A percentile compares a stretch with the other conserved stretches of the same genome.
Evolutionary conservation across 2,329 filamentous ascomycete genomes (phyloP).

Genomic region (Eurotiales sp.): DNA sequence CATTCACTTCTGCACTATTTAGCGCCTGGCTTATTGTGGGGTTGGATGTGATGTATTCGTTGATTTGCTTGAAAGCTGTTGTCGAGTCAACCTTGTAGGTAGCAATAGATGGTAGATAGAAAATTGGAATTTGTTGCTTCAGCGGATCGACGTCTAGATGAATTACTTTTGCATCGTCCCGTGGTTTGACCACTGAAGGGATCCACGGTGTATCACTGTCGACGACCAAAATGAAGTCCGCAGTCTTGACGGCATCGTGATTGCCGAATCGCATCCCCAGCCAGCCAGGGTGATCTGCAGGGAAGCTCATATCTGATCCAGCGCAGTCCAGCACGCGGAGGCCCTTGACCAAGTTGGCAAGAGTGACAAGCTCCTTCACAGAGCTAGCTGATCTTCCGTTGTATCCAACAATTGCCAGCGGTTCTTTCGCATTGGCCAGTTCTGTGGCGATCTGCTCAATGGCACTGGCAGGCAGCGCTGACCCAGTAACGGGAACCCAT

Average conservation of each 20-base stretch:
- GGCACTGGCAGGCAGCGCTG: conserved; percentile 53
- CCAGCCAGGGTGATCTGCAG: conserved; percentile 51
- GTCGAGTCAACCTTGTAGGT: conserved; percentile 65
- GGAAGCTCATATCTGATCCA: conserved; percentile 52
- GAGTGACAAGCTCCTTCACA: conserved; percentile 42
- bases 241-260: conserved; percentile 68
- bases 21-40: conserved; percentile 43
- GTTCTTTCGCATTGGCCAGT: conserved; percentile 45
- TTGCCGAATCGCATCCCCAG: conserved; percentile 69
- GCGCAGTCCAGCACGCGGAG: conserved; percentile 51
- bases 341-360: conserved; percentile 47
- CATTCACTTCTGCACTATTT: conserved; percentile 35
- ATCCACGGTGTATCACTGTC: conserved; percentile 96
- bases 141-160: conserved; percentile 66
- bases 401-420: conserved; percentile 50
- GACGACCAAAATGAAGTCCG: conserved; percentile 79
- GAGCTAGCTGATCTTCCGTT: conserved; percentile 44
- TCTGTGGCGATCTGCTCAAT: conserved; percentile 42
- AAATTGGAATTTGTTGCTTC: conserved; percentile 70
- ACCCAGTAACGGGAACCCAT: conserved; percentile 68
- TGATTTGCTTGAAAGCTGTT: conserved; percentile 66
- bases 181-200: conserved; percentile 66
- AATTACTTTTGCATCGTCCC: conserved; percentile 54
- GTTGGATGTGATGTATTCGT: conserved; percentile 53
- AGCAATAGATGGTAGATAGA: conserved; percentile 64